Conservation (phyloP, 495 filamentous ascomycete genomes). For the Penicillium soppii region DNA sequence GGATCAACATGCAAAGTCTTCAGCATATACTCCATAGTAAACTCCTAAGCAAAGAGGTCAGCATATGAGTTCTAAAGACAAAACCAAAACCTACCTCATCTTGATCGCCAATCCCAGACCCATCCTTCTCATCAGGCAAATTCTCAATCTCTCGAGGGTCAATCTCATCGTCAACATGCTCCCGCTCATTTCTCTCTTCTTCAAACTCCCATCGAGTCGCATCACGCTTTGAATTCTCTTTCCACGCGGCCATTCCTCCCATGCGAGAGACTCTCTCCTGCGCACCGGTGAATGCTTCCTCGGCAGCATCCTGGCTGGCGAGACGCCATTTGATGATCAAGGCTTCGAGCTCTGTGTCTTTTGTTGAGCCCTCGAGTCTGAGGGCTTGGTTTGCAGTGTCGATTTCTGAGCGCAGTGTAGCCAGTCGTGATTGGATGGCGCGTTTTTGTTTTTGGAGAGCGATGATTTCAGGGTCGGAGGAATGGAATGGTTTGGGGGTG, state of each 20-base stretch:
- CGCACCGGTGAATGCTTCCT: slow-evolving; percentile 47
- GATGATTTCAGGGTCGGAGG: slow-evolving; percentile 21
- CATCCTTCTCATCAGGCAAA: slow-evolving; percentile 17
- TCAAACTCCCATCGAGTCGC: slow-evolving; percentile 29
- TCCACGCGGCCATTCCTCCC: slow-evolving; percentile 59
- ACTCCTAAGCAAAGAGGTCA: slow-evolving; percentile 38
- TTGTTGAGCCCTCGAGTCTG: slow-evolving; percentile 43
- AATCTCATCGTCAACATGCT: slow-evolving; percentile 27
- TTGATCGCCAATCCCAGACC: slow-evolving; percentile 21
- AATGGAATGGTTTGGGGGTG: slow-evolving; percentile 5
- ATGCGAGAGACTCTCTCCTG: slow-evolving; percentile 46
- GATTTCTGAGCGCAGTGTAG: slow-evolving; percentile 36
- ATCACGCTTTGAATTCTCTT: slow-evolving; percentile 42
- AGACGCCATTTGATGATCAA: slow-evolving; percentile 50
- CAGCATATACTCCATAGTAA: slow-evolving; percentile 74
- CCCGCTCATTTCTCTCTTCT: slow-evolving; percentile 20
- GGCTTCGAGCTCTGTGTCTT: slow-evolving; percentile 46
- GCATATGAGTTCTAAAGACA: background rate
- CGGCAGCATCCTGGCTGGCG: slow-evolving; percentile 50
- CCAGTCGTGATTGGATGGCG: slow-evolving; percentile 32
- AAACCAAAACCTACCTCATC: slow-evolving; percentile 35
- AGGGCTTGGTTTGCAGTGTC: slow-evolving; percentile 52
- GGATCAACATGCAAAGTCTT: slow-evolving; percentile 64
- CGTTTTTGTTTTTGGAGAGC: slow-evolving; percentile 35
- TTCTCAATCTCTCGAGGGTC: slow-evolving; percentile 15